phyloP scores from a whole-genome alignment of 164 flowering plant species.

The Magnolia kwangsiensis region DNA sequence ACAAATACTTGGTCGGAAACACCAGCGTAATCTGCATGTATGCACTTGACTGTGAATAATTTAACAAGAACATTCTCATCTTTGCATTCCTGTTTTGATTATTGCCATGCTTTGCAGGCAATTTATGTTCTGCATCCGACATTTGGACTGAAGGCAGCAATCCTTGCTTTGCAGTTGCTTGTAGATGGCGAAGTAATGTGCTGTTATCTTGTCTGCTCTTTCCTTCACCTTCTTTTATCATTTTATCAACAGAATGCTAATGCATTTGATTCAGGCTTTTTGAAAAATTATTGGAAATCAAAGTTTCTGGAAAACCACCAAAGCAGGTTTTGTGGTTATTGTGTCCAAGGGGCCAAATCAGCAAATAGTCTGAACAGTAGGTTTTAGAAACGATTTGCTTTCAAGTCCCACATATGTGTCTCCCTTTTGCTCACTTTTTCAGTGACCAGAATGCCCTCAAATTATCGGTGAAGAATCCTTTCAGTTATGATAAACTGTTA shows the following conservation, averaged over 20 bases:
- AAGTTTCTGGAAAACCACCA: no score
- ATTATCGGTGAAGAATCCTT: no score
- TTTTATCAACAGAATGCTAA: neutral
- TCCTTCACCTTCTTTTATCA: neutral
- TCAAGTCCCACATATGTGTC: no score
- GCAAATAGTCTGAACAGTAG: no score
- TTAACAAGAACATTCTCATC: neutral
- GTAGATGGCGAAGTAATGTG: constrained; percentile 76
- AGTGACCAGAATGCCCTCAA: no score
- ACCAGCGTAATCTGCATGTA: constrained; percentile 91
- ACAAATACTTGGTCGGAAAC: constrained; percentile 95
- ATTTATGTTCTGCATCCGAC: constrained; percentile 94
- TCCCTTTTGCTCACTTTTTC: no score
- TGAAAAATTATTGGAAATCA: neutral
- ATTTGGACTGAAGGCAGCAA: constrained; percentile 71
- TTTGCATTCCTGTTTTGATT: neutral
- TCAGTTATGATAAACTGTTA: no score
- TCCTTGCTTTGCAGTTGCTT: constrained; percentile 70
- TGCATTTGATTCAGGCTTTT: neutral
- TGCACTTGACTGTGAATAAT: constrained; percentile 9
- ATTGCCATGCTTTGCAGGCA: constrained; percentile 40
- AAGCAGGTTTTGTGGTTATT: no score
- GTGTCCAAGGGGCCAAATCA: no score
- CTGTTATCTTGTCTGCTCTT: neutral
- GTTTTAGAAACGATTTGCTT: no score